Conservation (phyloP, 2,329 filamentous ascomycete species). For the Aspergillus brunneoviolaceus region DNA sequence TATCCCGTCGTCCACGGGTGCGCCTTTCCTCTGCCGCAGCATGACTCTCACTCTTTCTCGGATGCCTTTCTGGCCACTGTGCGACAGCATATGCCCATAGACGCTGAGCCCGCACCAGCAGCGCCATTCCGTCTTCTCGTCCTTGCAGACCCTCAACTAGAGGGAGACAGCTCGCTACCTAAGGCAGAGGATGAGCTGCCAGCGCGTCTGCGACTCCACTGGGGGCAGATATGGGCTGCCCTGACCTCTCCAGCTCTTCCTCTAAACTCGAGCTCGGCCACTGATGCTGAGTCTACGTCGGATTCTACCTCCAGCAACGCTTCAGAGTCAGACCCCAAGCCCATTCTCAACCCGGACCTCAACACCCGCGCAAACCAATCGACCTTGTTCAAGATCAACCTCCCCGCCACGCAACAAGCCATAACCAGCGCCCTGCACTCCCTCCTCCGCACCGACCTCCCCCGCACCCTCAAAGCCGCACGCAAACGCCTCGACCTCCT, state of each 20-base stretch:
- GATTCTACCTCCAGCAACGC: background rate
- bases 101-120: constrained; percentile 15
- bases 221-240: constrained; percentile 23
- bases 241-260: constrained; percentile 17
- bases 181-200: constrained; percentile 46
- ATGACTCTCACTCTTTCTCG: constrained; percentile 5
- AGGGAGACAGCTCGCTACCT: constrained; percentile 84
- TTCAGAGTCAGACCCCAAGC: background rate
- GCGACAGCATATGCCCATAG: constrained; percentile 34
- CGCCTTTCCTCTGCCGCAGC: constrained; percentile 64
- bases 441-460: constrained; percentile 66
- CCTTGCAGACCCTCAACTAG: constrained; percentile 88
- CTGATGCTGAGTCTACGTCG: background rate
- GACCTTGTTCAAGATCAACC: background rate
- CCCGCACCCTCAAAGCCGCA: constrained; percentile 62
- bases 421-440: constrained; percentile 23
- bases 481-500: constrained; percentile 84
- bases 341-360: constrained; percentile 11
- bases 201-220: constrained; percentile 43
- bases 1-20: constrained; percentile 81
- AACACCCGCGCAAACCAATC: background rate
- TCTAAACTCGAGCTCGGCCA: background rate
- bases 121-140: constrained; percentile 79
- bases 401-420: constrained; percentile 14
- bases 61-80: constrained; percentile 36